Evolutionary conservation across 495 filamentous ascomycete species (phyloP), one percentile per base, ranked within the genome.

Genomic region (Friedmanniomyces endolithicus): DNA sequence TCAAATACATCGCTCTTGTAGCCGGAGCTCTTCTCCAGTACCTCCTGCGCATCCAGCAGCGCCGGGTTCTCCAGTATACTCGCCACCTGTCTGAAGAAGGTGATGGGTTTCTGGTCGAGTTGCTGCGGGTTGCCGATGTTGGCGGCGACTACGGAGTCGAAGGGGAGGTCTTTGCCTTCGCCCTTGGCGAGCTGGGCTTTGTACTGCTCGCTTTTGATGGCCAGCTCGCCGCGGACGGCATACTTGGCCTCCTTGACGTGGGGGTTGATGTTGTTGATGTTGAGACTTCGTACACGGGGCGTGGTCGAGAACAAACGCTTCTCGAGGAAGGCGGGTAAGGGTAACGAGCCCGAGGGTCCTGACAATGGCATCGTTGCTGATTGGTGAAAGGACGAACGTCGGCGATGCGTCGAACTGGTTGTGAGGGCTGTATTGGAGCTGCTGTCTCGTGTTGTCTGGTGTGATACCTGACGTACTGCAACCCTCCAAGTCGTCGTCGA

Each of bases 81-180:
- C 65, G 94, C 77, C 11, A 97, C 94, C 72, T 98, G 94, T 53
- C 92, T 83, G 83, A 98, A 94, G 78, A 94, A 98, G 60, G 90
- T 97, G 65, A 98, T 88, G 61, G 92, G 92, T 75, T 95, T 92
- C 76, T 98, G 92, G 71, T 94, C 92, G 52, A 98, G 83, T 71
- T 97, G 94, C 67, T 98, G 92, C 7, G 94, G 92, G 73, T 98
- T 98, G 61, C 94, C 92, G 66, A 98, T 98, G 70, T 98, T 98
- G 70, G 92, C 92, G 51, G 85, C 87, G 70, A 98, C 90, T 64
- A 98, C 82, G 56, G 85, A 76, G 59, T 86, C 76, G 67, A 98
- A 98, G 24, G 92, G 92, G 41, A 97, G 76, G 53, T 71, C 67
- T 60, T 79, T 75, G 64, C 80, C 77, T 22, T 65, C 52, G 47